Percentiles rank a stretch among this genome's conserved stretches.
Evolutionary conservation across 2,329 filamentous ascomycete genomes (phyloP).

Genomic region (Dothideomycetes sp.): DNA sequence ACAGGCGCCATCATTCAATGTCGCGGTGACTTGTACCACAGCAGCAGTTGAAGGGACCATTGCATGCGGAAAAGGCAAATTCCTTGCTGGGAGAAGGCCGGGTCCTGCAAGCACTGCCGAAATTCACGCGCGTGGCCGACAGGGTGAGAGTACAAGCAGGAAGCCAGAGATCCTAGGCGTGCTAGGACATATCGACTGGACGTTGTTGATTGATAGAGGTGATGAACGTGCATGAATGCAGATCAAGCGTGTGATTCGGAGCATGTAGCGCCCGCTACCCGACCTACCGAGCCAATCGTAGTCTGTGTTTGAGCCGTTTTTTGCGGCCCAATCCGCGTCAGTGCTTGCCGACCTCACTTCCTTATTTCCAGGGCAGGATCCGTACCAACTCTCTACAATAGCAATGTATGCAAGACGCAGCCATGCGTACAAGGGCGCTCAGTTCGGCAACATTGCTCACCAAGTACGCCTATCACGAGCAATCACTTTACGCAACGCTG

Average conservation of each 20-base stretch:
- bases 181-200: constrained; percentile 3
- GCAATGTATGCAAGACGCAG: neutral
- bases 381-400: too few relatives aligned
- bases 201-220: constrained; percentile 2
- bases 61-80: too few relatives aligned
- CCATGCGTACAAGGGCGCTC: neutral
- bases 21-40: too few relatives aligned
- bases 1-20: too few relatives aligned
- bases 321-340: neutral
- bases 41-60: too few relatives aligned
- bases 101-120: constrained; percentile 1
- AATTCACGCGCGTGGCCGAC: constrained; percentile 1
- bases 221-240: constrained; percentile 5
- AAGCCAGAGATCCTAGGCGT: too few relatives aligned
- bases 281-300: constrained; percentile 1
- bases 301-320: neutral
- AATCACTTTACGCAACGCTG: neutral
- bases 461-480: neutral
- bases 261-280: constrained; percentile 3
- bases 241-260: constrained; percentile 3
- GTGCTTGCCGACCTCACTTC: neutral
- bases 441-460: neutral
- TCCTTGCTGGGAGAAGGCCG: neutral
- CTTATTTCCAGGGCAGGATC: too few relatives aligned
- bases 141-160: neutral